Percentiles rank a stretch among this genome's conserved stretches.
These are phyloP conservation scores for Lactarius tabidus DNA, from an alignment of 768 basidiomycete genomes.

Conservation along the genomic window DNA sequence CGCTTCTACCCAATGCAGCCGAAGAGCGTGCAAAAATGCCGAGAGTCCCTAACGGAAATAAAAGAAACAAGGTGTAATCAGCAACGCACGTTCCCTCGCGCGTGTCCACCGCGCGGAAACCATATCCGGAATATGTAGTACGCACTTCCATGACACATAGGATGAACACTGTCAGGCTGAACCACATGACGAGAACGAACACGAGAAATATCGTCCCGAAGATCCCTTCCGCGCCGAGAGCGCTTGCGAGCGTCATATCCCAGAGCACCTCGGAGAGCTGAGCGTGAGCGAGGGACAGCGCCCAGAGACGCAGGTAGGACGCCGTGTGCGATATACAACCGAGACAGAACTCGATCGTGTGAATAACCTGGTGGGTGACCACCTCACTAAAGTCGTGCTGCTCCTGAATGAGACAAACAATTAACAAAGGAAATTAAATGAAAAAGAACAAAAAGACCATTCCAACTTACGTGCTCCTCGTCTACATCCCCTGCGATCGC, in stretches of 20 bases:
- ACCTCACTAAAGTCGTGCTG: conserved; percentile 93
- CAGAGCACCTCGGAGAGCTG: conserved; percentile 94
- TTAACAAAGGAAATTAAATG: conserved; percentile 5
- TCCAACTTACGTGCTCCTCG: conserved; percentile 65
- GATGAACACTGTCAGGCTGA: conserved; percentile 66
- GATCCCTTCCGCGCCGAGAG: conserved; percentile 59
- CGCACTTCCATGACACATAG: conserved; percentile 95
- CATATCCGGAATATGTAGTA: conserved; percentile 23
- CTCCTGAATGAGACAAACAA: conserved; percentile 45
- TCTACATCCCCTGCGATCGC: conserved; percentile 69
- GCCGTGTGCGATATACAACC: conserved; percentile 98
- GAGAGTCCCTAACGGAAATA: conserved; percentile 65
- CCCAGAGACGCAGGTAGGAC: conserved; percentile 92
- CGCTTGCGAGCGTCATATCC: conserved; percentile 73
- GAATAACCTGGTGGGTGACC: conserved; percentile 95
- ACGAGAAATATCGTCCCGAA: conserved; percentile 47
- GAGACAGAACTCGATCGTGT: conserved; percentile 98
- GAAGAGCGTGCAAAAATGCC: conserved; percentile 93
- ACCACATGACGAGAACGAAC: conserved; percentile 69
- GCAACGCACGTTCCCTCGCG: conserved; percentile 24
- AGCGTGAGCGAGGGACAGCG: conserved; percentile 94
- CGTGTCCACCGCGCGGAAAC: background rate
- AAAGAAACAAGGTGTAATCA: background rate
- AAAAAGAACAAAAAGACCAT: conserved; percentile 22
- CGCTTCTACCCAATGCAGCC: conserved; percentile 97